Evolutionary conservation across 2,329 filamentous ascomycete species (phyloP).

Genomic region (Diaporthe amygdali): DNA sequence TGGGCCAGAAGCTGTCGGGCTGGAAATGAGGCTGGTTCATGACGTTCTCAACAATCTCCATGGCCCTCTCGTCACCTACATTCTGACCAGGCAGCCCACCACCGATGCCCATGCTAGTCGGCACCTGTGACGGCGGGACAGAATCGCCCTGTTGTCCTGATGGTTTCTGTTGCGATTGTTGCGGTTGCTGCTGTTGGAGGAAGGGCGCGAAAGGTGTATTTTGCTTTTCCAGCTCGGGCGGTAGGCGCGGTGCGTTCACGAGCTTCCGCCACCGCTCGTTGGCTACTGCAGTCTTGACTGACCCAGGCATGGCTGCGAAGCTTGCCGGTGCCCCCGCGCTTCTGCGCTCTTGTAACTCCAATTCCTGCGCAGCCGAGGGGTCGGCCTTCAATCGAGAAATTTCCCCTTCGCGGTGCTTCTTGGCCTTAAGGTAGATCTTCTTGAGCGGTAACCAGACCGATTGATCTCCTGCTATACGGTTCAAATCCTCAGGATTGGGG

Average conservation of each 20-base stretch:
- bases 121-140: background rate
- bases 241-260: slow-evolving; percentile 38
- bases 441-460: slow-evolving; percentile 60
- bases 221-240: slow-evolving; percentile 17
- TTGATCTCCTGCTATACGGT: slow-evolving; percentile 50
- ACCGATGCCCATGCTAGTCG: slow-evolving; percentile 3
- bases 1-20: slow-evolving; percentile 41
- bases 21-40: slow-evolving; percentile 44
- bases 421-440: slow-evolving; percentile 58
- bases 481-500: slow-evolving; percentile 46
- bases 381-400: slow-evolving; percentile 53
- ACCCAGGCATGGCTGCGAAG: slow-evolving; percentile 54
- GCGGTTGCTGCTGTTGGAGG: slow-evolving; percentile 7
- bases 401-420: slow-evolving; percentile 56
- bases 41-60: slow-evolving; percentile 41
- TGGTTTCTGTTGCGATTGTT: background rate
- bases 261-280: slow-evolving; percentile 58
- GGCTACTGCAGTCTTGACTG: slow-evolving; percentile 51
- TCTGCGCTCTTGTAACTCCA: slow-evolving; percentile 55
- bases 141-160: background rate
- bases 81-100: background rate
- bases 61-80: slow-evolving; percentile 6
- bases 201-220: background rate
- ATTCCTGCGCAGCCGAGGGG: slow-evolving; percentile 51
- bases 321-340: slow-evolving; percentile 45